Evolutionary conservation across 1,284 basidiomycete species (phyloP).

Genomic region (Microbotryum lychnidis-dioicae): DNA sequence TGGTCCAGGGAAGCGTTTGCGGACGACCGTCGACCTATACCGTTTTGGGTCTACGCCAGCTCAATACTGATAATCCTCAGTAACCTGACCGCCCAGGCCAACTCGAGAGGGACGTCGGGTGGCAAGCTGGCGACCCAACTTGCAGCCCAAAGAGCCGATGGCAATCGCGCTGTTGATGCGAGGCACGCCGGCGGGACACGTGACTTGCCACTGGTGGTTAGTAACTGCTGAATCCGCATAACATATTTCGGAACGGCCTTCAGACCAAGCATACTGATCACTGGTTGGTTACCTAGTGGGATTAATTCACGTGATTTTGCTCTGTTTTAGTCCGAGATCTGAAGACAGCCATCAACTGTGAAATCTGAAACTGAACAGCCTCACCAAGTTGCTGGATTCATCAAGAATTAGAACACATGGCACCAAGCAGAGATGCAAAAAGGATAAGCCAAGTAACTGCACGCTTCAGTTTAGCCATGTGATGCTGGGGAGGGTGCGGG

Average conservation of each 20-base stretch:
- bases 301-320: background rate
- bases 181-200: constrained; percentile 8
- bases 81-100: background rate
- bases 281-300: constrained; percentile 8
- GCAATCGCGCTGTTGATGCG: constrained; percentile 15
- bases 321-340: background rate
- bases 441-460: too few relatives aligned
- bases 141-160: constrained; percentile 7
- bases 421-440: too few relatives aligned
- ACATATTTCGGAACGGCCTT: background rate
- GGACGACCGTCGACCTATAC: background rate
- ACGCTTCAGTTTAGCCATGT: too few relatives aligned
- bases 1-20: background rate
- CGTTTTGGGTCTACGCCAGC: background rate
- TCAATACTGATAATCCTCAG: background rate
- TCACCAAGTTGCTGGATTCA: too few relatives aligned
- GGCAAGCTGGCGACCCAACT: constrained; percentile 15
- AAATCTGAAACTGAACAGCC: too few relatives aligned
- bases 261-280: too few relatives aligned
- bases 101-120: constrained; percentile 1
- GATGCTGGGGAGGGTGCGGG: too few relatives aligned
- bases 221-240: background rate
- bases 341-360: too few relatives aligned
- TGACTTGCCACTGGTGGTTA: constrained; percentile 11
- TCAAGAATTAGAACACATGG: too few relatives aligned